Evolutionary conservation across 768 basidiomycete genomes (phyloP), one percentile per base, ranked within the genome.

Genomic region (Podaxis carcinomalis): DNA sequence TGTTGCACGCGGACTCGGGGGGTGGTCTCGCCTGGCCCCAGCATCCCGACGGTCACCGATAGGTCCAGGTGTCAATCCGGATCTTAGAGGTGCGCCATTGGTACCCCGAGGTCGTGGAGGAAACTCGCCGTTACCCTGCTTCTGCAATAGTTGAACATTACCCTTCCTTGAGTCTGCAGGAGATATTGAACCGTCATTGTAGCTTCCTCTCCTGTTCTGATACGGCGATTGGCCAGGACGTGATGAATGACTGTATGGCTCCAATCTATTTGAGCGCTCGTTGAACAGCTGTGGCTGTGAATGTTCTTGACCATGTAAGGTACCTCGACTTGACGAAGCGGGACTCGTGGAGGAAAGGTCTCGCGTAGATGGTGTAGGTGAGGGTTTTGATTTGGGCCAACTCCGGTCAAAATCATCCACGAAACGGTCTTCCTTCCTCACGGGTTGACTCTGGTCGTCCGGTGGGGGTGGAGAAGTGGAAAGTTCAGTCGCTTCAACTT

Each of bases 371-470:
- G 74, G 60, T 19, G 79, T 68, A 50, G 83, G 80, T 21, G 82
- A 81, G 40, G 77, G 72, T 61, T 80, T 79, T 37, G 86, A 85
- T 56, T 88, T 85, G n/a, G 94, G 94, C 95, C 94, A 97, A 67
- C 93, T 94, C 54, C 96, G 86, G 75, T 97, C 96, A 69, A 92
- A 96, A 73, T 98, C 95, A 66, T 98, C 94, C 5, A 83, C 87
- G 73, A 96, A 95, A 32, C 95, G 82, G 53, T 97, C 93, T 64
- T 90, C 90, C 70, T 95, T 93, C 64, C 82, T 83, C 11, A 93
- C 86, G 36, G 83, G 83, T n/a, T 67, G 32, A 32, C 32, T 9
- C 32, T 32, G 32, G 32, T 32, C 68, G 25, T 62, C 32, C 62
- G 68, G 46, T 51, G 72, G 69, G 52, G 65, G 69, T 47, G 70